These are phyloP conservation scores for Phanerochaete sordida DNA, from an alignment of 768 basidiomycete species.

Conservation along the genomic window DNA sequence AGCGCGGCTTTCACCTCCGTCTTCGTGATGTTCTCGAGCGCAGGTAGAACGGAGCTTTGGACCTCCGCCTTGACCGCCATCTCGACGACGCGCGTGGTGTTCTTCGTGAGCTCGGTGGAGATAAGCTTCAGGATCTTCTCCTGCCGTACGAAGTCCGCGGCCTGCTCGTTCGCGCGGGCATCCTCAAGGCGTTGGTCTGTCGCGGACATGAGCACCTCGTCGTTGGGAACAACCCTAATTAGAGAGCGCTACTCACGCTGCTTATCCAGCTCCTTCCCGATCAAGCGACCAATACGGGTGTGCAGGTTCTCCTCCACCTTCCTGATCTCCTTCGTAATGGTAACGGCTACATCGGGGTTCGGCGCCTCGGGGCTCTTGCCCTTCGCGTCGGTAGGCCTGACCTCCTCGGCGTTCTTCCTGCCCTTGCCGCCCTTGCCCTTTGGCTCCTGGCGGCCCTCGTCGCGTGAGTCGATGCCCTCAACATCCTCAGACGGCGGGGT, in stretches of 20 bases:
- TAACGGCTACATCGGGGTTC: constrained; percentile 39
- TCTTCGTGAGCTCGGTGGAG: constrained; percentile 81
- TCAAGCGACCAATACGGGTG: constrained; percentile 69
- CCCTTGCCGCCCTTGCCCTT: constrained; percentile 48
- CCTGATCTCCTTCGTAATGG: constrained; percentile 72
- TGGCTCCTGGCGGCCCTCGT: constrained; percentile 53
- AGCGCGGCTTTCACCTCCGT: constrained; percentile 76
- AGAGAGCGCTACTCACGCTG: constrained; percentile 54
- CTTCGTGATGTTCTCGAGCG: constrained; percentile 79
- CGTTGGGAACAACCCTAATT: constrained; percentile 3
- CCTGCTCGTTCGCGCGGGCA: constrained; percentile 70
- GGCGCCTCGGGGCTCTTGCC: constrained; percentile 26
- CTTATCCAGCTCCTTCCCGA: constrained; percentile 86
- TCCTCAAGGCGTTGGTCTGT: constrained; percentile 84
- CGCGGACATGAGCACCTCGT: neutral
- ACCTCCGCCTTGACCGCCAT: constrained; percentile 85
- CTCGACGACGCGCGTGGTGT: constrained; percentile 86
- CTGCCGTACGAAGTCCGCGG: constrained; percentile 78
- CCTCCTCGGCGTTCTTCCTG: constrained; percentile 52
- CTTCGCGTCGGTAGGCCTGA: constrained; percentile 23
- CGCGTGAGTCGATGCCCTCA: constrained; percentile 59
- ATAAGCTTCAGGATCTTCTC: constrained; percentile 89
- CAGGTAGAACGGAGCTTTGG: constrained; percentile 78
- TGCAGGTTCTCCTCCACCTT: constrained; percentile 82
- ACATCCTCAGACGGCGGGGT: constrained; percentile 76